Percentiles rank a stretch among this genome's conserved stretches.
Conservation (phyloP, 257 asterid genomes). For the Nicotiana tabacum region DNA sequence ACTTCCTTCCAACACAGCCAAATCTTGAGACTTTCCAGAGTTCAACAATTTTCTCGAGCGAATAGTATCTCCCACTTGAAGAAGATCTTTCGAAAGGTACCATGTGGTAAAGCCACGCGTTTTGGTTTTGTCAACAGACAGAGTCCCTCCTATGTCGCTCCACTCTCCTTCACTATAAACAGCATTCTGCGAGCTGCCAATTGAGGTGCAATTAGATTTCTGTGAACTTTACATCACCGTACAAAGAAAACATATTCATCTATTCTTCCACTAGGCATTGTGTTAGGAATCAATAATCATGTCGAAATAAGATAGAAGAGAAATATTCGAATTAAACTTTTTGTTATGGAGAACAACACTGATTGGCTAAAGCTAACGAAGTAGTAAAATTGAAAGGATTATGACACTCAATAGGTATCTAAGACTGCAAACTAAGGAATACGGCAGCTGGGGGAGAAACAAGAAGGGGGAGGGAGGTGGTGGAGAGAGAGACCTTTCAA, state of each 20-base stretch:
- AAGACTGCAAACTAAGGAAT: neutral
- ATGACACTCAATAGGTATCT: neutral
- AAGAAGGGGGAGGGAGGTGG: neutral
- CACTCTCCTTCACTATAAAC: constrained; percentile 37
- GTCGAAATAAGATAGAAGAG: neutral
- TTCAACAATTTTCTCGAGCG: constrained; percentile 39
- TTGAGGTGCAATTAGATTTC: neutral
- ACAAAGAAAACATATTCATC: neutral
- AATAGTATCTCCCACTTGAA: constrained; percentile 53
- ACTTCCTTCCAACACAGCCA: constrained; percentile 38
- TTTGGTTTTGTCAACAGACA: constrained; percentile 28
- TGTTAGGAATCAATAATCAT: neutral
- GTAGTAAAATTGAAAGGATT: neutral
- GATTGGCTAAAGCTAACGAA: neutral
- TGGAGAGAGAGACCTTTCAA: constrained; percentile 36
- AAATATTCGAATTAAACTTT: neutral
- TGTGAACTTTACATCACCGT: neutral
- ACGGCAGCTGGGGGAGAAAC: neutral
- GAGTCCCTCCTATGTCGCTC: constrained; percentile 34
- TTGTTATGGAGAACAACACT: neutral
- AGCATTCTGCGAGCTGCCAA: constrained; percentile 45
- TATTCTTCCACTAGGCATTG: neutral
- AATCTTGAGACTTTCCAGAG: constrained; percentile 29
- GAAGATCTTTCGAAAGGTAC: constrained; percentile 54
- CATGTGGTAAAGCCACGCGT: constrained; percentile 37